Evolutionary conservation across 1,284 basidiomycete genomes (phyloP), one percentile per base, ranked within the genome.

Genomic region (Prillingera fragicola): DNA sequence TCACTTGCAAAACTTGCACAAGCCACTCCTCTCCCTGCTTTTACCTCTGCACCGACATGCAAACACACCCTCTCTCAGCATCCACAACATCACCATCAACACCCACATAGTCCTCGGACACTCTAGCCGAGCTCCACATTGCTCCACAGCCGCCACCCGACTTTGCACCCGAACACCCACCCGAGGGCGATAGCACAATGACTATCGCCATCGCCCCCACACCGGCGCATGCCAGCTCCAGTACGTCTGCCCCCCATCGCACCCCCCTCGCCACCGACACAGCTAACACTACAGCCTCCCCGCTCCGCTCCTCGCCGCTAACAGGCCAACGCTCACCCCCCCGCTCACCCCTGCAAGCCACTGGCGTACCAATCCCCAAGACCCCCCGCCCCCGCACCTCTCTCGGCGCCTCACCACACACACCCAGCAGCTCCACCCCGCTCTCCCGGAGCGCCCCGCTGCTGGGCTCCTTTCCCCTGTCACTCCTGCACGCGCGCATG

Each of bases 401-500:
- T 36, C 17, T 14, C 19, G 9, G 25, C 26, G 22, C 31, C 32
- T 21, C 23, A 35, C 10, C 17, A 24, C 4, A 36, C 41, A 1
- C 29, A 40, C 8, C 8, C 46, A 9, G 34, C 46, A 21, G 47
- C 56, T 19, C 55, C 56, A 3, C 52, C 54, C 12, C 60, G 14
- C 48, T 66, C 14, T 64, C 63, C 22, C 62, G 66, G 46, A 64
- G 62, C 7, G 65, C 65, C 14, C 64, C 66, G 1, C 46, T 69
- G 5, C 51, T 63, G 8, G 67, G 67, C 18, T 62, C 60, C 9
- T 69, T 65, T 40, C 58, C 59, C 18, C 58, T 69, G 36, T 64
- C 61, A 8, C 52, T 69, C 14, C 53, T 67, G 4, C 67, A 69
- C 33, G 58, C 63, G 12, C 54, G 65, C 21, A 65, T 69, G 64